phyloP scores from a whole-genome alignment of 2,329 filamentous ascomycete species.

The Aspergillus pseudotamarii region DNA sequence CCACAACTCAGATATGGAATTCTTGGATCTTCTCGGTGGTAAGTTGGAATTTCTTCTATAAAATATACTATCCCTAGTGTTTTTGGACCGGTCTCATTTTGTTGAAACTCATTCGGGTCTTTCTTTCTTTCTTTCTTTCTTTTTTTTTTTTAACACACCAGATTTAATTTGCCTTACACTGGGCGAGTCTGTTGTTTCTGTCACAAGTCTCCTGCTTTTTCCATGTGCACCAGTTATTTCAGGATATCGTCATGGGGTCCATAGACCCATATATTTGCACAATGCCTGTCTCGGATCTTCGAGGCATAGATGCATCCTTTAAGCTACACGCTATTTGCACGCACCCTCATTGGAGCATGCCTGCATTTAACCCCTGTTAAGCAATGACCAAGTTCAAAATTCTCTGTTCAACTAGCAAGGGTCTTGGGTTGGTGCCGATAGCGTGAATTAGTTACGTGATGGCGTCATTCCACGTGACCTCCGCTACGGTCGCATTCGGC shows the following conservation, averaged over 20 bases:
- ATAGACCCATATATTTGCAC: neutral
- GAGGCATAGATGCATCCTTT: slow-evolving; percentile 7
- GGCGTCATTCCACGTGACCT: slow-evolving; percentile 43
- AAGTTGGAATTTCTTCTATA: slow-evolving; percentile 27
- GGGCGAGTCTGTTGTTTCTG: neutral
- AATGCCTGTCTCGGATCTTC: slow-evolving; percentile 4
- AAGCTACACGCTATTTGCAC: slow-evolving; percentile 16
- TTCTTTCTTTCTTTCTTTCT: slow-evolving; percentile 1
- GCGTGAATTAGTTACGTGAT: slow-evolving; percentile 31
- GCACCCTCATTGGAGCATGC: slow-evolving; percentile 17
- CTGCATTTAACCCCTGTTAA: slow-evolving; percentile 13
- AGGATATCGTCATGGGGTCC: neutral
- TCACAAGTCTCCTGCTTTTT: neutral
- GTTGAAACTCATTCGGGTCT: neutral
- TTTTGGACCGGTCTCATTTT: neutral
- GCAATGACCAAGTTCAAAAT: slow-evolving; percentile 17
- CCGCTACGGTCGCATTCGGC: neutral
- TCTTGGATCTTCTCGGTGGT: slow-evolving; percentile 47
- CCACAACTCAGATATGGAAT: slow-evolving; percentile 41
- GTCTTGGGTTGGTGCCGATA: slow-evolving; percentile 16
- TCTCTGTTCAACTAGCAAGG: slow-evolving; percentile 21
- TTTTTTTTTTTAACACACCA: neutral
- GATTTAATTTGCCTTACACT: neutral
- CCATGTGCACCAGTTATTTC: neutral
- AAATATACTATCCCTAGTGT: neutral